Base-by-base conservation (phyloP, 805 yeast genomes). In the Torulaspora quercuum region DNA sequence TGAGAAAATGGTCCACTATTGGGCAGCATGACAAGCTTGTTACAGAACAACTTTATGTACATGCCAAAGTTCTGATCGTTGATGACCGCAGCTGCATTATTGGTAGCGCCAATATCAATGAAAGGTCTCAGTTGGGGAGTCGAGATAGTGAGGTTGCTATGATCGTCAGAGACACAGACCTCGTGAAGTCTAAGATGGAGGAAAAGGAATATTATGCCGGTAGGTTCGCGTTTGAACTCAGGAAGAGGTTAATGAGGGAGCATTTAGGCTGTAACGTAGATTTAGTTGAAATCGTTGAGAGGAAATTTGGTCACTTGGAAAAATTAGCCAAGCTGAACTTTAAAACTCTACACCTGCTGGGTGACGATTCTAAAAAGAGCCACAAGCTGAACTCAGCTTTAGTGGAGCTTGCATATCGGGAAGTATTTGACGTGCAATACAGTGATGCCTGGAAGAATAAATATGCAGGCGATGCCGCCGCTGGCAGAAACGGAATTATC, bases 51-150 rank as follows among this genome's bases (percentile, higher is more conserved):
- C 70, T 92, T 28, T 92, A 92, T 55, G 82, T 92, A 22, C 99
- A 92, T 60, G 95, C 95, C 1, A 92, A 92, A 57, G 75, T 82
- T 6, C 73, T 92, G 78, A 73, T 92, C 50, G 96, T 82, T 7
- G 99, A 92, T 64, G 98, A 92, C 54, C 72, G 95, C 32, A 76
- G 81, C 29, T 97, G 95, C 4, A 82, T 92, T 28, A 89, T 92
- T 53, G 98, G 99, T 2, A 86, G 96, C 53, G 99, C 99, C 0
- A 92, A 92, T 54, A 86, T 92, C 43, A 92, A 92, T 55, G 99
- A 92, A 59, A 73, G 99, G 52, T 90, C 97, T 0, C 89, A 89
- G 87, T 71, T 92, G 50, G 99, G 99, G 10, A 70, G 72, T 13
- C 73, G 98, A 57, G 99, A 92, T 57, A 88, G 97, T 4, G 99